phyloP scores from a whole-genome alignment of 768 basidiomycete species.

The Coprinopsis strossmayeri region DNA sequence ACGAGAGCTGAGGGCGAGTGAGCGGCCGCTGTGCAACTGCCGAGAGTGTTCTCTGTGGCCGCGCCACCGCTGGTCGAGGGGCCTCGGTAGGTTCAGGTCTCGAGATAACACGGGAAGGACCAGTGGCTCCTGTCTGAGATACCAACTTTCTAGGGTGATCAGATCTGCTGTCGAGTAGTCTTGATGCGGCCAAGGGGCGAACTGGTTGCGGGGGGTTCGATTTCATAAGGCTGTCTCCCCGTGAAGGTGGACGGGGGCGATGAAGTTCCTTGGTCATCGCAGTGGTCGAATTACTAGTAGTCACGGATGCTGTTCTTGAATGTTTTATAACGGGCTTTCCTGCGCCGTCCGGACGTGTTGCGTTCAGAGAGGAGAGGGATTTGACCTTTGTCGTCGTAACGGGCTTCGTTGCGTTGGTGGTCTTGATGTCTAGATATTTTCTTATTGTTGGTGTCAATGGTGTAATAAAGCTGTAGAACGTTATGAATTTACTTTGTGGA shows the following conservation, averaged over 20 bases:
- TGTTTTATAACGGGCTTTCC: neutral
- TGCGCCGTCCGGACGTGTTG: neutral
- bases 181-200: neutral
- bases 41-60: constrained; percentile 19
- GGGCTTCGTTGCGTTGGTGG: constrained; percentile 5
- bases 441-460: constrained; percentile 72
- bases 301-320: constrained; percentile 1
- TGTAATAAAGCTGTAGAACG: constrained; percentile 49
- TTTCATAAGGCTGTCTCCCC: neutral
- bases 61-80: neutral
- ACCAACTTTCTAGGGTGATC: constrained; percentile 2
- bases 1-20: constrained; percentile 10
- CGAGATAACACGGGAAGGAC: neutral
- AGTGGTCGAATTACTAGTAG: neutral
- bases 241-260: neutral
- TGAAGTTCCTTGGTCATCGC: neutral
- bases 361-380: constrained; percentile 15
- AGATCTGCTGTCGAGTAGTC: neutral
- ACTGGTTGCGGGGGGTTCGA: neutral
- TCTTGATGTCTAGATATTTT: constrained; percentile 62
- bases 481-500: neutral
- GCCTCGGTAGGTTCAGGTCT: neutral
- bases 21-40: constrained; percentile 11
- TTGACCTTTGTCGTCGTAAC: constrained; percentile 14
- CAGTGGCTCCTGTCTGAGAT: neutral